phyloP scores from a whole-genome alignment of 345 rosid genomes.

The Geranium brycei region DNA sequence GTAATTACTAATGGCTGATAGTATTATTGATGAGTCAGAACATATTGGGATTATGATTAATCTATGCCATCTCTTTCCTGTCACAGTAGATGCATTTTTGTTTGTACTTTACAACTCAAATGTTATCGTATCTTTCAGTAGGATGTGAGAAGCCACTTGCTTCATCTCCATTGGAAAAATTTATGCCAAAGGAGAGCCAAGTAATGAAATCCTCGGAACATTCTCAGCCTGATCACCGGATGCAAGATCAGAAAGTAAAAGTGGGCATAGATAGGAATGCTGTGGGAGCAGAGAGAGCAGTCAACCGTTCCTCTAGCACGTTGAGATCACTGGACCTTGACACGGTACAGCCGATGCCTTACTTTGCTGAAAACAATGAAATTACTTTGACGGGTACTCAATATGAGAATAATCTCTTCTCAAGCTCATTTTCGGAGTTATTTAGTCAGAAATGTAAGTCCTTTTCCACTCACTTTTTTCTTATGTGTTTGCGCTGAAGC shows the following conservation, averaged over 20 bases:
- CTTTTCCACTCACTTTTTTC: background rate
- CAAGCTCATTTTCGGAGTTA: constrained; percentile 78
- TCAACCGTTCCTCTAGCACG: constrained; percentile 19
- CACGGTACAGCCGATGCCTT: constrained; percentile 22
- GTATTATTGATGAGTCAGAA: too few relatives aligned
- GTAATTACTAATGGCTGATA: too few relatives aligned
- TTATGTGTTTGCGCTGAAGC: too few relatives aligned
- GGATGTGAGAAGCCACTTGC: constrained; percentile 18
- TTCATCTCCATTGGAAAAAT: constrained; percentile 14
- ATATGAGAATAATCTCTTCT: constrained; percentile 80
- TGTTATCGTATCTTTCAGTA: too few relatives aligned
- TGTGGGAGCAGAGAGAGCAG: constrained; percentile 23
- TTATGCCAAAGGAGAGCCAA: constrained; percentile 18
- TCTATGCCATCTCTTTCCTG: too few relatives aligned
- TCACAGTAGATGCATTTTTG: too few relatives aligned
- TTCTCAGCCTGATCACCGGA: constrained; percentile 12
- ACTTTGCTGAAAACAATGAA: constrained; percentile 21
- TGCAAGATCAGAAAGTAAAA: constrained; percentile 21
- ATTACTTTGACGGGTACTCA: constrained; percentile 22
- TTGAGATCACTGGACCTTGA: constrained; percentile 28
- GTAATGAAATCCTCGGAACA: constrained; percentile 15
- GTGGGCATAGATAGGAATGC: constrained; percentile 15
- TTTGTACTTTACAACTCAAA: too few relatives aligned
- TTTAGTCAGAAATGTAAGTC: constrained; percentile 56
- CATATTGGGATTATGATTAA: too few relatives aligned